Evolutionary conservation across 257 asterid species (phyloP), one percentile per base, ranked within the genome.

Genomic region (Verbena officinalis): DNA sequence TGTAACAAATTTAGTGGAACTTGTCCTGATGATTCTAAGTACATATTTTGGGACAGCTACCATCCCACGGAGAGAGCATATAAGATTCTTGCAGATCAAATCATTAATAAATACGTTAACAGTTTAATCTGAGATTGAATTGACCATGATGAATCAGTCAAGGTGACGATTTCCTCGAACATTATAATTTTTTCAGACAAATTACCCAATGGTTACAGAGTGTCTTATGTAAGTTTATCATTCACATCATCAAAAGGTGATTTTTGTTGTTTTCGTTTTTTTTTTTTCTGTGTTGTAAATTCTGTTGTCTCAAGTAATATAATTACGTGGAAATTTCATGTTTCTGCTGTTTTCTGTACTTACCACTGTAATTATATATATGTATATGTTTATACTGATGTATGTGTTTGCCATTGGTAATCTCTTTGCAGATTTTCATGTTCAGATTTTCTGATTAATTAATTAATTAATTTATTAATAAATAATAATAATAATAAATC

Each of bases 11-110:
- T 53, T 39, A 62, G 72, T 52, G 73, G 53, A 7, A 72, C 76
- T 1, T 83, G 88, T 44, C 31, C 67, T 0, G 70, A 83, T 56
- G 73, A 42, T 23, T 48, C 78, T 1, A 77, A 74, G 51, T 75
- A 80, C 36, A 11, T 83, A 51, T 83, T 83, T 36, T 83, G 86
- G 89, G 89, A 83, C 20, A 77, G 89, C 56, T 83, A 69, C 36
- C 89, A 80, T 64, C 86, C 86, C 0, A 75, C 84, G 0, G 84
- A 83, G 66, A 64, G 9, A 59, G 72, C 74, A 8, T 83, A 83
- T 67, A 67, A 55, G 58, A 21, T 67, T 24, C 71, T 83, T 36
- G 31, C 67, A 22, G 44, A 67, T 46, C 70, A 59, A 54, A 13
- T 73, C 23, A 3, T 75, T 7, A 5, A 20, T 13, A 72, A 67